Percentiles rank a stretch among this genome's conserved stretches.
Conservation (phyloP, 2,329 filamentous ascomycete species). For the Penicillium fuscoglaucum region DNA sequence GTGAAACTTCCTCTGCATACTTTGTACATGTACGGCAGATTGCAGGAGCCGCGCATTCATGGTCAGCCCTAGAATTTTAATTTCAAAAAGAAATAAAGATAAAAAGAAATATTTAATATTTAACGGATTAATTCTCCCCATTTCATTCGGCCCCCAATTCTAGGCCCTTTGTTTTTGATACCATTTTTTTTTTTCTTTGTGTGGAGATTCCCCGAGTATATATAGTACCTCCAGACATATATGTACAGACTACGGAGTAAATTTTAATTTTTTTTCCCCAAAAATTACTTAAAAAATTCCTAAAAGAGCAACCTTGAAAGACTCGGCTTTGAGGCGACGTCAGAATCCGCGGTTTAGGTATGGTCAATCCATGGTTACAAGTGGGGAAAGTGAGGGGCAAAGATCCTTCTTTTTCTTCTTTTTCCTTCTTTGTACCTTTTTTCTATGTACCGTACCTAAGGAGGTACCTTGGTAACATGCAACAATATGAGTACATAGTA, state of each 20-base stretch:
- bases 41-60: slow-evolving; percentile 1
- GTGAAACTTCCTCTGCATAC: neutral
- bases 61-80: slow-evolving; percentile 1
- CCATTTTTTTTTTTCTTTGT: neutral
- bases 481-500: no score
- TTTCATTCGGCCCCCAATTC: neutral
- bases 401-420: slow-evolving; percentile 4
- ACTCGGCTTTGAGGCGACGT: slow-evolving; percentile 4
- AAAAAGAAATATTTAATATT: neutral
- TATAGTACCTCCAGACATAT: neutral
- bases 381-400: slow-evolving; percentile 1
- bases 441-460: neutral
- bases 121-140: neutral
- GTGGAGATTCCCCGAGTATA: neutral
- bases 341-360: slow-evolving; percentile 7
- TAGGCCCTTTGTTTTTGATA: neutral
- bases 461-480: no score
- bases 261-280: neutral
- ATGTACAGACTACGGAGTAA: neutral
- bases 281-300: neutral
- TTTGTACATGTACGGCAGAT: neutral
- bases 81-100: neutral
- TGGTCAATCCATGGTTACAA: neutral
- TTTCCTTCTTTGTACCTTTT: neutral
- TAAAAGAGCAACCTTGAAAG: slow-evolving; percentile 1